Conservation (phyloP, 108 stramenopile species). For the Aurantiochytrium sp. region DNA sequence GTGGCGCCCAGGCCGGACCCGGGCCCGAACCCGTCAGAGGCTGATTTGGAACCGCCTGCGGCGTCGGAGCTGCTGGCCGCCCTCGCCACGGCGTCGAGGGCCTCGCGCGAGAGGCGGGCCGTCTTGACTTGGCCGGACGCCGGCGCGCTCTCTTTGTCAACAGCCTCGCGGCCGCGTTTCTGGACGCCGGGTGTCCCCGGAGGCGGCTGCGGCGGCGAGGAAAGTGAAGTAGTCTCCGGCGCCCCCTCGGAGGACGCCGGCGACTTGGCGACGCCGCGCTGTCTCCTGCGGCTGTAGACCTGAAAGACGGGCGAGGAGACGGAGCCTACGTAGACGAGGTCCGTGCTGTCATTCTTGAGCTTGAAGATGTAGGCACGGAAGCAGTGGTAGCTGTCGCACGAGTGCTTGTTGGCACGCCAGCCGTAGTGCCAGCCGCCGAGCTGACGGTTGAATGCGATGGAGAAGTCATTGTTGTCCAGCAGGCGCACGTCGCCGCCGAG, state of each 20-base stretch:
- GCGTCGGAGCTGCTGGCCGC: too few species aligned
- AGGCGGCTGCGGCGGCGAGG: background rate
- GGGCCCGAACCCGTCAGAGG: too few species aligned
- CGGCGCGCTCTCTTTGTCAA: too few species aligned
- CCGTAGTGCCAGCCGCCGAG: background rate
- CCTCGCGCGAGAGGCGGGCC: too few species aligned
- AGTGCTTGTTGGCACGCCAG: background rate
- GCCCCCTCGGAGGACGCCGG: too few species aligned
- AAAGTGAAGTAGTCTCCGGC: background rate
- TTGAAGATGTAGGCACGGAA: background rate
- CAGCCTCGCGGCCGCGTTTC: too few species aligned
- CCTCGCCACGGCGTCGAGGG: too few species aligned
- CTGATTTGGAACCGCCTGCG: too few species aligned
- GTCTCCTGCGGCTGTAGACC: constrained; percentile 14
- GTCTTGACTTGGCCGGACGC: too few species aligned
- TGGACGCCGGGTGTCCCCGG: too few species aligned
- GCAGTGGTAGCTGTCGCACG: background rate
- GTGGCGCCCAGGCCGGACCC: too few species aligned
- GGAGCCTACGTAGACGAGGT: background rate
- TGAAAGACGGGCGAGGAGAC: background rate
- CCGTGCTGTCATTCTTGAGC: background rate
- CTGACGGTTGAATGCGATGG: background rate
- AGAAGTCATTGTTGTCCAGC: background rate
- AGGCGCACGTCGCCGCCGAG: background rate
- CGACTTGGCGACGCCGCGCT: background rate